Evolutionary conservation across 192 early-diverging fungal genomes (phyloP), one percentile per base, ranked within the genome.

Genomic region (Coemansia sp.): DNA sequence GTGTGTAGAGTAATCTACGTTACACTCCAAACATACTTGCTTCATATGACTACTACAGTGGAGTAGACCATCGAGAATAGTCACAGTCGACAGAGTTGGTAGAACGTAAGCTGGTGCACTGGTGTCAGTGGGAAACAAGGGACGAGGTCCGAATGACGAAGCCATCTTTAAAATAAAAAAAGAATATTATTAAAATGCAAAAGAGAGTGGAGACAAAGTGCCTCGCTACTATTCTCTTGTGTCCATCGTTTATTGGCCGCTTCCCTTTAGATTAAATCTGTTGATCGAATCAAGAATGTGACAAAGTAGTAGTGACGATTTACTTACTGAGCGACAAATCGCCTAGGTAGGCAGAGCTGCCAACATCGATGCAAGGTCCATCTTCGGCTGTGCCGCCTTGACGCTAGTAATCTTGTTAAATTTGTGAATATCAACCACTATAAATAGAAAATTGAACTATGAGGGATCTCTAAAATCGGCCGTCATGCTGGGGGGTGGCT

Each of bases 21-120:
- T 70, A 67, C 92, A 93, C 12, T 85, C 79, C 18, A 74, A 38
- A 69, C 92, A 93, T 7, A 87, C 80, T 60, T 92, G 90, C 31
- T 84, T 85, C 52, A 65, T 75, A 74, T 93, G 92, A 9, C 73
- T 61, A 5, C 76, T 85, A 78, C 92, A 93, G 43, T 90, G 85
- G 68, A 93, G 78, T 3, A 86, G 81, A 24, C 88, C 86, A 66
- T 86, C 79, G 12, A 75, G 58, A 7, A 81, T 10, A 10, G 65
- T 69, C 18, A 78, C 44, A 3, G 46, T 29, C 12, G 40, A 55
- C 2, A 49, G 40, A 15, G 58, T 12, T 1, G 75, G 61, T 31
- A 85, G 68, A 58, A 52, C 73, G 40, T 62, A 43, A 8, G 43
- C n/a, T 7, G 66, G n/a, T 38, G 68, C 71, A 38, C 46, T 64